phyloP scores from a whole-genome alignment of 768 basidiomycete species.

The Phylloporus sp. region DNA sequence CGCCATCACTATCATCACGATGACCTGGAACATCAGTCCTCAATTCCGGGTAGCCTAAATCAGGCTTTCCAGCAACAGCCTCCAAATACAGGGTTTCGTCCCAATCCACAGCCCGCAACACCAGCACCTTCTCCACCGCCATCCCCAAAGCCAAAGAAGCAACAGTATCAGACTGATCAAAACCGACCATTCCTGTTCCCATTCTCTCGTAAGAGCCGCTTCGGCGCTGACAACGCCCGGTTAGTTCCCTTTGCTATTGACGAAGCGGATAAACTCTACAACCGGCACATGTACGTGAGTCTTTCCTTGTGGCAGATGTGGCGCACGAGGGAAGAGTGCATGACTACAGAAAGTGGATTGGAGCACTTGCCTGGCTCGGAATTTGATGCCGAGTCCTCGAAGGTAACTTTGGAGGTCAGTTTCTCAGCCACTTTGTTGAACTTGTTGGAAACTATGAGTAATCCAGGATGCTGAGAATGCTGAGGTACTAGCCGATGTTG shows the following conservation, averaged over 20 bases:
- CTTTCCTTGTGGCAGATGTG: conserved; percentile 91
- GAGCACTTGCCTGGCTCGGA: conserved; percentile 73
- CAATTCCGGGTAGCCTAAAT: conserved; percentile 34
- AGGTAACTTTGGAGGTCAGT: conserved; percentile 41
- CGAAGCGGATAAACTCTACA: conserved; percentile 90
- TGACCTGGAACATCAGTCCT: conserved; percentile 52
- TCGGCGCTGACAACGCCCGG: conserved; percentile 49
- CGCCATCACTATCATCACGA: conserved; percentile 94
- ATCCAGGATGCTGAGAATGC: conserved; percentile 53
- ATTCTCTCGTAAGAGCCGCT: conserved; percentile 64
- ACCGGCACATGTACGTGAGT: conserved; percentile 86
- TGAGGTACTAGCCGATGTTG: conserved; percentile 71
- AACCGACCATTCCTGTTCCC: conserved; percentile 92
- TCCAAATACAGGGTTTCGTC: conserved; percentile 26
- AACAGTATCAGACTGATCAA: conserved; percentile 98
- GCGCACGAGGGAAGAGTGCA: conserved; percentile 92
- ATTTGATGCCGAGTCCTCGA: conserved; percentile 50
- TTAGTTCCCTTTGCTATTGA: conserved; percentile 95
- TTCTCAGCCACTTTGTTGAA: not conserved
- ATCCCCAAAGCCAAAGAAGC: conserved; percentile 91
- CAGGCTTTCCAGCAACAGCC: conserved; percentile 35
- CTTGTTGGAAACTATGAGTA: not conserved
- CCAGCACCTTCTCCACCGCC: conserved; percentile 88
- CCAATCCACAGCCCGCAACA: conserved; percentile 70
- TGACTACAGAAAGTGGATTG: conserved; percentile 89